Base-by-base conservation (phyloP, 2,329 filamentous ascomycete genomes). In the Penicillium sp. region DNA sequence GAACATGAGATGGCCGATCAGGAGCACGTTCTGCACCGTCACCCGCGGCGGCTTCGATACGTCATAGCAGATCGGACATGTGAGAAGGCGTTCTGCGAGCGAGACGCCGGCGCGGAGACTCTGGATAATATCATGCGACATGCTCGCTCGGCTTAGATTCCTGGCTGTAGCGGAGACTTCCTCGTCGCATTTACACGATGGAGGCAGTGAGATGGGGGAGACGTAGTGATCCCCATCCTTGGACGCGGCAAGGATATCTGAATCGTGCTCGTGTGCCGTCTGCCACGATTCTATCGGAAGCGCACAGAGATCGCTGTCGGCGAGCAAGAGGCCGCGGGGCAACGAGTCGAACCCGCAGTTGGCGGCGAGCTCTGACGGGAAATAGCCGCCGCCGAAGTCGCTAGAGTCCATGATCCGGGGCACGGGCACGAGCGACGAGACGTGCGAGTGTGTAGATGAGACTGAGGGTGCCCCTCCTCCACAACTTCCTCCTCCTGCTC, bases 1-100 rank as follows among this genome's bases (percentile, higher is more conserved):
- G 21, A 54, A 54, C 52, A 54, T 54, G n/a, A 45, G 21, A 38
- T 54, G 52, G 19, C 52, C 52, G 38, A 54, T 54, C 35, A 54
- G 35, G 19, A 54, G 38, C 1, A 54, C 52, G 17, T 54, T 54
- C n/a, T 54, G 52, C 35, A 54, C 30, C 1, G 52, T 54, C 35
- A 54, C 52, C 5, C 52, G 52, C 11, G 52, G 52, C n/a, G 52
- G 35, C 9, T 54, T 54, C 26, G 52, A 54, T 3, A 54, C 35
- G 23, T 54, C 52, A 7, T 54, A 54, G 23, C 52, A 54, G 3
- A 54, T 45, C 6, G 52, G 31, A 45, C 52, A 54, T n/a, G 52
- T 54, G 2, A 54, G 23, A 5, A 54, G 38, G 23, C 52, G 26
- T n/a, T 54, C 52, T 29, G 52, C 21, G 9, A 54, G n/a, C 13